phyloP scores from a whole-genome alignment of 2,329 filamentous ascomycete species.

The Fusarium haematococcum region DNA sequence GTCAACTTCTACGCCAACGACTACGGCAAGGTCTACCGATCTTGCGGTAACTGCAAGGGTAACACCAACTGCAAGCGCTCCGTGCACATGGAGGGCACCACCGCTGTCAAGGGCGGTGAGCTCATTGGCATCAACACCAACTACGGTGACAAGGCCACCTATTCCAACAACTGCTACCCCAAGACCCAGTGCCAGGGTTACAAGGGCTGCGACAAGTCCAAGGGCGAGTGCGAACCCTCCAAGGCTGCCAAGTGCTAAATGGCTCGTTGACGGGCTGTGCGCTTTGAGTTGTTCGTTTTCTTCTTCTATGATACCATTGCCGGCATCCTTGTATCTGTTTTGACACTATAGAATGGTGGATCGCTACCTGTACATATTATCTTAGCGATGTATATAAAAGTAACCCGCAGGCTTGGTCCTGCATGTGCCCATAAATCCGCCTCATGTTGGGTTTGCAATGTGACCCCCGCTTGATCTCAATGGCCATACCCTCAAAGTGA shows the following conservation, averaged over 20 bases:
- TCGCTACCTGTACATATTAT: background rate
- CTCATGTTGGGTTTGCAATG: too few relatives aligned
- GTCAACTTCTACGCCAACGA: constrained; percentile 54
- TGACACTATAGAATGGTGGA: background rate
- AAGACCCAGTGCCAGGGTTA: constrained; percentile 46
- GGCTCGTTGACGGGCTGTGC: background rate
- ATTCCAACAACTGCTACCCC: constrained; percentile 46
- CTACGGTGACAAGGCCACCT: constrained; percentile 49
- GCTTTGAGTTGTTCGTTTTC: background rate
- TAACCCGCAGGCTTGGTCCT: background rate
- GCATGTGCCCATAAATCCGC: background rate
- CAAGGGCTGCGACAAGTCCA: constrained; percentile 46
- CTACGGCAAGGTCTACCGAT: constrained; percentile 57
- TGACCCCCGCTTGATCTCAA: too few relatives aligned
- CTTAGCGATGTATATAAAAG: background rate
- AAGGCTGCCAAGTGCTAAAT: constrained; percentile 46
- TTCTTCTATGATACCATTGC: background rate
- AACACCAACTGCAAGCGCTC: constrained; percentile 53
- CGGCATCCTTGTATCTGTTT: background rate
- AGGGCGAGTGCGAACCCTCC: constrained; percentile 44
- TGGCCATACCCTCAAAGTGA: too few relatives aligned
- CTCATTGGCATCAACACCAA: constrained; percentile 58
- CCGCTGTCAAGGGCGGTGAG: constrained; percentile 55
- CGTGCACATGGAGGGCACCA: constrained; percentile 58
- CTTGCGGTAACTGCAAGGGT: constrained; percentile 42